These are phyloP conservation scores for Ogataea philodendri DNA, from an alignment of 805 yeast species.

Conservation along the genomic window DNA sequence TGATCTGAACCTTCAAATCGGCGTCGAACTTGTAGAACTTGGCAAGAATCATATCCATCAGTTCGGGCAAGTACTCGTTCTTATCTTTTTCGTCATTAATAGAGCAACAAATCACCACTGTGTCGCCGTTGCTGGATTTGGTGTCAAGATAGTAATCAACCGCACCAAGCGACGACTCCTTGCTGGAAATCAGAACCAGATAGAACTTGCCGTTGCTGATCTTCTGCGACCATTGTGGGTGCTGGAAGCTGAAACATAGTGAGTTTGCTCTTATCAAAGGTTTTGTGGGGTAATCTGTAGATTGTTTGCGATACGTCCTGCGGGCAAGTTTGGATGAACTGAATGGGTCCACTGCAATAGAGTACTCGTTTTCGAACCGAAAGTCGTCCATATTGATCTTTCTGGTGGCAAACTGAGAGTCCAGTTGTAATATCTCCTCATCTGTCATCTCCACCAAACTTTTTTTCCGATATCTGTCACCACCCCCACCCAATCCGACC, in stretches of 20 bases:
- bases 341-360: conserved; percentile 18
- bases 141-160: conserved; percentile 60
- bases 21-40: conserved; percentile 32
- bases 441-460: conserved; percentile 51
- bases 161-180: conserved; percentile 72
- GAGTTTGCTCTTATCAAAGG: conserved; percentile 34
- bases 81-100: conserved; percentile 25
- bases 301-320: conserved; percentile 19
- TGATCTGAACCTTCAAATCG: conserved; percentile 42
- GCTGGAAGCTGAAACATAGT: conserved; percentile 43
- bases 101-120: conserved; percentile 47
- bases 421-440: conserved; percentile 53
- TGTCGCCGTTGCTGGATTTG: conserved; percentile 60
- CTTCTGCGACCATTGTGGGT: conserved; percentile 33
- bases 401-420: conserved; percentile 47
- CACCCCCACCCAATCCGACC: not conserved
- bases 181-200: conserved; percentile 59
- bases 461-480: conserved; percentile 34
- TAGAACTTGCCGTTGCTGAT: conserved; percentile 25
- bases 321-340: conserved; percentile 19
- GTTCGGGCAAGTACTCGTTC: conserved; percentile 26
- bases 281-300: conserved; percentile 36
- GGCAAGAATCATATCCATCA: conserved; percentile 42
- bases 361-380: conserved; percentile 42
- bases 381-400: conserved; percentile 41